These are phyloP conservation scores for Eutypa lata DNA, from an alignment of 2,329 filamentous ascomycete genomes.

Conservation along the genomic window DNA sequence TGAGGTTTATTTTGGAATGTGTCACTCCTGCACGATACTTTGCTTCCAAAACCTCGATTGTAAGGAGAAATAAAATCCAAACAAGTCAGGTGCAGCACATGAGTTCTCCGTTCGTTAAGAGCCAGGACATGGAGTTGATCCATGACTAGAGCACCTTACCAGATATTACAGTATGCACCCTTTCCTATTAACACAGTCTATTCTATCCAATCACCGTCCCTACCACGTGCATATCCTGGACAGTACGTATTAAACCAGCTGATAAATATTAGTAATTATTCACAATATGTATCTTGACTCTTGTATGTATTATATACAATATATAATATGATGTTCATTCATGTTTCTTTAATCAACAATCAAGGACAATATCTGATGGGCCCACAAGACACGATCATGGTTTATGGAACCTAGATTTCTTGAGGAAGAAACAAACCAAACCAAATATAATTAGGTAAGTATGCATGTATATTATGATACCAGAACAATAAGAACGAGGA, in stretches of 20 bases:
- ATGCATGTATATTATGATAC: background rate
- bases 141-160: background rate
- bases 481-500: too few species aligned
- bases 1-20: constrained; percentile 3
- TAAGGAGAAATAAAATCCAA: background rate
- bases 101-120: background rate
- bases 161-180: constrained; percentile 1
- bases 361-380: background rate
- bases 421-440: background rate
- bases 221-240: background rate
- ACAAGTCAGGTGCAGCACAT: background rate
- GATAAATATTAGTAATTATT: background rate
- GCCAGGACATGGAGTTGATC: background rate
- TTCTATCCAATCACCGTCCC: background rate
- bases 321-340: background rate
- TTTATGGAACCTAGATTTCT: background rate
- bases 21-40: constrained; percentile 10
- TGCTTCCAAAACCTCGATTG: background rate
- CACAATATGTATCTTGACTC: background rate
- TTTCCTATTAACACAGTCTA: background rate
- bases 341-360: background rate
- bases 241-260: background rate
- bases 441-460: background rate
- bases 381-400: background rate
- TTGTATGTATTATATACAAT: background rate